Conservation (phyloP, 306 rosid genomes). For the Fragaria ananassa region DNA sequence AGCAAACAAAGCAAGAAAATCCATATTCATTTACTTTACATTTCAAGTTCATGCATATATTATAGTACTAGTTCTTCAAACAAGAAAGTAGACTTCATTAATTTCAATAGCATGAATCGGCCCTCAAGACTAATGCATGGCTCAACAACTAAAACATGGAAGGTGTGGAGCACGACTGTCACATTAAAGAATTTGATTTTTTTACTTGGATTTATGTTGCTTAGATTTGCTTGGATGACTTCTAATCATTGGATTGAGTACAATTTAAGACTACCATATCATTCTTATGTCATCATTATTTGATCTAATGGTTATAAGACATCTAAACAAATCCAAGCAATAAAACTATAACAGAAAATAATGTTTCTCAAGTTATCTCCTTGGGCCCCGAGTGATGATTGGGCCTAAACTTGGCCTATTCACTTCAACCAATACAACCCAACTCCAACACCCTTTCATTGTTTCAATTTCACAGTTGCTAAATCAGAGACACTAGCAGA, state of each 20-base stretch:
- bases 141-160: background rate
- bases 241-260: no score
- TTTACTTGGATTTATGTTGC: no score
- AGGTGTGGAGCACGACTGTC: background rate
- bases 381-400: background rate
- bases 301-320: no score
- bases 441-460: background rate
- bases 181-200: background rate
- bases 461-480: background rate
- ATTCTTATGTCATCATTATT: no score
- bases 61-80: background rate
- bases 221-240: no score
- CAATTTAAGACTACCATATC: no score
- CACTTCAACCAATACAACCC: background rate
- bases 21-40: background rate
- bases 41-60: background rate
- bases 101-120: background rate
- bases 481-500: background rate
- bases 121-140: background rate
- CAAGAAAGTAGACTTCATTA: background rate
- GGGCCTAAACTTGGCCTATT: background rate
- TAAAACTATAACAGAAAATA: no score
- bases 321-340: no score
- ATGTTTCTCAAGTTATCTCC: no score
- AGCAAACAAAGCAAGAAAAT: no score